Base-by-base conservation (phyloP, 1,284 basidiomycete species). In the Leccinum fuscescens region DNA sequence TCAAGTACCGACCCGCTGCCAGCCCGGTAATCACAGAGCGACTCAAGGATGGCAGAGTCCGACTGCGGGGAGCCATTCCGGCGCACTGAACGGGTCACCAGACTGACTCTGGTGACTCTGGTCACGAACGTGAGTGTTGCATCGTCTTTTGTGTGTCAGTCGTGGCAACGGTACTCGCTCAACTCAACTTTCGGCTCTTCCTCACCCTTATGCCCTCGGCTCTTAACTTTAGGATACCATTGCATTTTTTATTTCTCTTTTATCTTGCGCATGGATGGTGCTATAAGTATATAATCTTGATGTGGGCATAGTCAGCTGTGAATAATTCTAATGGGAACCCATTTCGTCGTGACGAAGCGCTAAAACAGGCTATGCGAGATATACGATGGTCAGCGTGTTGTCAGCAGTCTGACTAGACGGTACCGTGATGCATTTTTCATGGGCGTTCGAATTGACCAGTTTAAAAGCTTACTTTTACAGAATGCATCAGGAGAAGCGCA, bases 1-100 rank as follows among this genome's bases (percentile, higher is more conserved):
- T 74, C 72, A 82, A 81, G 66, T 83, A 75, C 64, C 72, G 83
- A 39, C 83, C 83, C 4, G 82, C 82, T 5, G 83, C 82, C n/a
- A 82, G 80, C 57, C 82, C 83, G 22, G 69, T 85, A 53, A 74
- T 84, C 60, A 82, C 80, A 0, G 82, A 85, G 63, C 69, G 57
- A 53, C 71, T 85, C 59, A 78, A 79, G 59, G 81, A 82, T 55
- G 81, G 82, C 2, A 67, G 72, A 4, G 67, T 72, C 6, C 74
- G 77, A 9, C 53, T 84, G 62, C 73, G 80, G 6, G 82, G 83
- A 4, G 82, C 78, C 14, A 62, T 68, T 27, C 78, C 79, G 12
- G 55, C 48, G 8, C 49, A 27, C 22, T 50, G 49, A 50, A 50
- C 22, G 8, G 8, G 50, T 7, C 22, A 20, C 39, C 39, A 42